These are phyloP conservation scores for Colletotrichum siamense DNA, from an alignment of 2,329 filamentous ascomycete genomes.

Conservation along the genomic window DNA sequence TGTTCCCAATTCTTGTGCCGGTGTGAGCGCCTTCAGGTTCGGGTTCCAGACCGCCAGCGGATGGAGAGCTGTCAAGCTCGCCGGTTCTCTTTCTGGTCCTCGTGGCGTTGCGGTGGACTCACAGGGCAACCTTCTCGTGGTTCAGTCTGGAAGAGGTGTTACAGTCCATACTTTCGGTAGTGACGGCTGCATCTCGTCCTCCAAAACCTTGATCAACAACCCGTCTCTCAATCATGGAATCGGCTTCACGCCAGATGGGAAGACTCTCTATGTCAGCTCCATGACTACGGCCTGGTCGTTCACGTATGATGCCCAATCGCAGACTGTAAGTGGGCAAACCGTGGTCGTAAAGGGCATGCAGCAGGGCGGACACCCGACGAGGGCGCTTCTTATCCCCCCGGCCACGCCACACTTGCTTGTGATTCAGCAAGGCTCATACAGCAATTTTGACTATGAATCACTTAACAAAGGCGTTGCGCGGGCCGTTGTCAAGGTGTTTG, in stretches of 20 bases:
- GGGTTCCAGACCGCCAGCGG: conserved; percentile 37
- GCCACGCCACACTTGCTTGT: conserved; percentile 41
- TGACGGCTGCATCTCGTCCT: conserved; percentile 44
- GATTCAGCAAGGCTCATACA: conserved; percentile 42
- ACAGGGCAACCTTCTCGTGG: conserved; percentile 41
- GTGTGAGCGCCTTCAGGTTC: conserved; percentile 33
- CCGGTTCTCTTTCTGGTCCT: conserved; percentile 38
- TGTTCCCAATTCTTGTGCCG: conserved; percentile 36
- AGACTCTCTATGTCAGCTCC: conserved; percentile 42
- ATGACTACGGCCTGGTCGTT: conserved; percentile 56
- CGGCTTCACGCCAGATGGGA: conserved; percentile 42
- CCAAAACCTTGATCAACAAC: conserved; percentile 39
- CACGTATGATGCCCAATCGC: conserved; percentile 57
- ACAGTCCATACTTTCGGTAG: conserved; percentile 44
- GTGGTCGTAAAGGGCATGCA: conserved; percentile 44
- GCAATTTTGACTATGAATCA: conserved; percentile 42
- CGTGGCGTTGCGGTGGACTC: conserved; percentile 41
- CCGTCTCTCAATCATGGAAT: conserved; percentile 44
- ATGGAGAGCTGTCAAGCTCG: conserved; percentile 45
- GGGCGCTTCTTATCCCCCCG: conserved; percentile 40
- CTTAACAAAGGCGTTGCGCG: conserved; percentile 37
- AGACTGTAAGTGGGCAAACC: conserved; percentile 49
- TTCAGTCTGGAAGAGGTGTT: conserved; percentile 40
- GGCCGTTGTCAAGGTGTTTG: conserved; percentile 48
- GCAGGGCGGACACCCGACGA: conserved; percentile 42